These are phyloP conservation scores for Pichia sporocuriosa DNA, from an alignment of 805 yeast genomes.

Conservation along the genomic window DNA sequence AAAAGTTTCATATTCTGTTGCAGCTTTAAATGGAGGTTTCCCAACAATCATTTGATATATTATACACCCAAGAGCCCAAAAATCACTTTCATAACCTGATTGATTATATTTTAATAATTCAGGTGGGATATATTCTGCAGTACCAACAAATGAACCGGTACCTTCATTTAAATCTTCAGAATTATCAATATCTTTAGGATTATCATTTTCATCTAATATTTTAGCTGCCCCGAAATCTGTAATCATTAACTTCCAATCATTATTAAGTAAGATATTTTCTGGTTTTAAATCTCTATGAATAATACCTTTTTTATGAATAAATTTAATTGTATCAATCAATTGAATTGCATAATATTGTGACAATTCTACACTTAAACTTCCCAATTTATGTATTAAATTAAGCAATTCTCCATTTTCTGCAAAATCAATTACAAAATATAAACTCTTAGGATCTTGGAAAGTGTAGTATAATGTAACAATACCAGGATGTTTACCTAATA, in stretches of 20 bases:
- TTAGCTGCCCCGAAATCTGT: slow-evolving; percentile 99
- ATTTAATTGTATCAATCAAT: slow-evolving; percentile 82
- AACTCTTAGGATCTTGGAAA: slow-evolving; percentile 82
- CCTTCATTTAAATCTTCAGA: slow-evolving; percentile 13
- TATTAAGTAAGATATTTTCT: slow-evolving; percentile 80
- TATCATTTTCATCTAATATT: slow-evolving; percentile 37
- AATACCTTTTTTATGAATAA: slow-evolving; percentile 83
- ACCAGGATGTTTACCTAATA: slow-evolving; percentile 91
- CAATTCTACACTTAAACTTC: slow-evolving; percentile 69
- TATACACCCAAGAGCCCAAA: slow-evolving; percentile 95
- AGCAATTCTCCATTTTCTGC: slow-evolving; percentile 95
- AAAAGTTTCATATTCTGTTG: slow-evolving; percentile 78
- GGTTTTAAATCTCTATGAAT: slow-evolving; percentile 95
- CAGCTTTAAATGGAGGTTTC: slow-evolving; percentile 82
- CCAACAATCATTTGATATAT: slow-evolving; percentile 79
- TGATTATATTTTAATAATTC: slow-evolving; percentile 72
- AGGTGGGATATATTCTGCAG: slow-evolving; percentile 95
- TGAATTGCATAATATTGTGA: slow-evolving; percentile 79
- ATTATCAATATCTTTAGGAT: neutral
- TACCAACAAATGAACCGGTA: slow-evolving; percentile 87
- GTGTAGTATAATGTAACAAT: slow-evolving; percentile 88
- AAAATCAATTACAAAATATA: slow-evolving; percentile 88
- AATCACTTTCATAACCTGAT: slow-evolving; percentile 77
- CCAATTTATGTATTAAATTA: slow-evolving; percentile 67
- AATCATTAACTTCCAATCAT: slow-evolving; percentile 80